A percentile compares a stretch with the other conserved stretches of the same genome.
These are phyloP conservation scores for Tylopilus sp. DNA, from an alignment of 768 basidiomycete genomes.

Conservation along the genomic window DNA sequence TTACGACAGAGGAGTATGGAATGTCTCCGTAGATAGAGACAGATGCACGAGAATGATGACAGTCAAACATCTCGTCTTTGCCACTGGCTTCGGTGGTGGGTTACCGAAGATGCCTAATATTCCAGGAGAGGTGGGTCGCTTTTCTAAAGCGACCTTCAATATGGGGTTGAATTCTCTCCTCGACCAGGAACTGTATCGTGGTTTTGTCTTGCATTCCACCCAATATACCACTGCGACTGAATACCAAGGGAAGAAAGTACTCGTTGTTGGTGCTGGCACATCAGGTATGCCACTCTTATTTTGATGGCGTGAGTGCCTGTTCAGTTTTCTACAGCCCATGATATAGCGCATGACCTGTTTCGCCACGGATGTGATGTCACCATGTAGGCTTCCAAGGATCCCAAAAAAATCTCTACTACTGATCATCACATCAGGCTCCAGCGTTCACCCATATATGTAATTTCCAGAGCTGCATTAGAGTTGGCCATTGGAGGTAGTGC, in stretches of 20 bases:
- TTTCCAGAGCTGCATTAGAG: slow-evolving; percentile 14
- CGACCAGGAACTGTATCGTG: slow-evolving; percentile 47
- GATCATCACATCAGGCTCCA: slow-evolving; percentile 18
- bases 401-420: slow-evolving; percentile 27
- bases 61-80: slow-evolving; percentile 52
- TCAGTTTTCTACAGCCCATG: slow-evolving; percentile 27
- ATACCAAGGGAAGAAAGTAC: slow-evolving; percentile 56
- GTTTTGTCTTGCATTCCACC: slow-evolving; percentile 53
- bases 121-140: slow-evolving; percentile 36
- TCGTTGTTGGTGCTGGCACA: slow-evolving; percentile 62
- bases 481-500: slow-evolving; percentile 13
- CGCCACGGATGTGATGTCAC: slow-evolving; percentile 29
- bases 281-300: slow-evolving; percentile 38
- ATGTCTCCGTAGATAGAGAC: slow-evolving; percentile 34
- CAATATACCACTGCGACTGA: slow-evolving; percentile 43
- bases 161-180: not conserved
- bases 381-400: slow-evolving; percentile 11
- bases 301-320: not conserved
- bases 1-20: slow-evolving; percentile 39
- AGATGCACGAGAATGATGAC: slow-evolving; percentile 31
- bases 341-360: slow-evolving; percentile 36
- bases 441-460: slow-evolving; percentile 28
- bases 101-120: slow-evolving; percentile 43
- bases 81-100: slow-evolving; percentile 52
- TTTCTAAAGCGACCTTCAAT: not conserved